Evolutionary conservation across 768 basidiomycete species (phyloP), one percentile per base, ranked within the genome.

Genomic region (Suillus plorans): DNA sequence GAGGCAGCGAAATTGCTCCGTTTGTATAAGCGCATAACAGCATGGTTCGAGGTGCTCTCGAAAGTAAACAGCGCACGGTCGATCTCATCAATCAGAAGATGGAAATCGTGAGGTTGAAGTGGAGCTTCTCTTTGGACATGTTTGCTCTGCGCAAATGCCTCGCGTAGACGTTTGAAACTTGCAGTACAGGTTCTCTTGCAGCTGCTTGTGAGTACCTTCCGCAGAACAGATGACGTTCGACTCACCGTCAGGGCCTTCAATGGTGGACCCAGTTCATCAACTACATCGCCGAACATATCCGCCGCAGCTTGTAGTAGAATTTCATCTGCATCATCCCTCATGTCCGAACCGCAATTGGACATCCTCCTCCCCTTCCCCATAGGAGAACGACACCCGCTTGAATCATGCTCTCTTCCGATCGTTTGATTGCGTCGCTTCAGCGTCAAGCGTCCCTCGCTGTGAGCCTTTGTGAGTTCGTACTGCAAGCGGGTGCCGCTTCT

Each of bases 401-500:
- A 18, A 28, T 20, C 39, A 31, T 72, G 58, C 62, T 68, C 65
- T 66, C 70, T 68, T 65, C 68, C 60, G 10, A 63, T 70, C 61
- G 65, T 70, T 61, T 58, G 66, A 42, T 10, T 42, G n/a, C 60
- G 72, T 22, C 65, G 71, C 37, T n/a, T 66, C 36, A 83, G 63
- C 14, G 77, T 68, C n/a, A 83, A 58, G 63, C 78, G 84, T n/a
- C 80, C 82, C 4, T 82, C 80, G 6, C 78, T 67, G 52, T 81
- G 76, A 2, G 91, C 90, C 68, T 84, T 85, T 16, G 90, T 85
- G 36, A 98, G 75, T 58, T 96, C 92, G 66, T 90, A 88, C 72
- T 98, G 95, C 42, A 99, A 76, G 41, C 86, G 84, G 8, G 90
- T 94, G 1, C 95, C 92, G 64, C 91, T 89, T 56, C 97, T 79